Percentiles rank a stretch among this genome's conserved stretches.
These are phyloP conservation scores for Phaffomyces opuntiae DNA, from an alignment of 805 yeast genomes.

Conservation along the genomic window DNA sequence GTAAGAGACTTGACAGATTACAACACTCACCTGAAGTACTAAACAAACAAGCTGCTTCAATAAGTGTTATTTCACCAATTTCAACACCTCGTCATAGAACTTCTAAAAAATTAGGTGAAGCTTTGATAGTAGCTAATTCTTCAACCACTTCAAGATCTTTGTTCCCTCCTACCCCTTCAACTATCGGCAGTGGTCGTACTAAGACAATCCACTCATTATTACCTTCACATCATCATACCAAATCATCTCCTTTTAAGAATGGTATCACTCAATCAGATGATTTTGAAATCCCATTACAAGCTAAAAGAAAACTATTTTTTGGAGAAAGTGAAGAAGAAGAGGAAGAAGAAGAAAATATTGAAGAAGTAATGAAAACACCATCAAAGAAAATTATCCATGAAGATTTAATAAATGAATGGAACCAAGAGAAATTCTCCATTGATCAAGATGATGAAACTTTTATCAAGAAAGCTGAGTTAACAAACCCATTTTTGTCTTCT, in stretches of 20 bases:
- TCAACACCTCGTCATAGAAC: conserved; percentile 20
- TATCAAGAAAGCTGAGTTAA: conserved; percentile 9
- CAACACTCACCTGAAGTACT: conserved; percentile 8
- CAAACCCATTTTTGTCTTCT: conserved; percentile 20
- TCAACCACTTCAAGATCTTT: conserved; percentile 14
- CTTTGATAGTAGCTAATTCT: conserved; percentile 3
- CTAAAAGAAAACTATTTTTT: conserved; percentile 18
- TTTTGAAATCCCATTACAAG: conserved; percentile 1
- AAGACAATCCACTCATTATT: conserved; percentile 5
- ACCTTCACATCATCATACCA: too few species aligned
- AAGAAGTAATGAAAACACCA: conserved; percentile 25
- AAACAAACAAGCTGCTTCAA: conserved; percentile 4
- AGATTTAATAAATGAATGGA: conserved; percentile 28
- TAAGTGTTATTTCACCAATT: conserved; percentile 13
- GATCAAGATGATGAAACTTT: conserved; percentile 16
- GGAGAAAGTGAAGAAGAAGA: conserved; percentile 12
- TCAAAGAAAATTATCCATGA: conserved; percentile 27
- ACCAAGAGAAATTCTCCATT: conserved; percentile 16
- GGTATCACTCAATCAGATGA: too few species aligned
- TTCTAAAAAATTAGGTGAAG: conserved; percentile 12
- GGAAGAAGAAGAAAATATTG: conserved; percentile 10
- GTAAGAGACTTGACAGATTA: conserved; percentile 9
- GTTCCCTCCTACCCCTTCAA: conserved; percentile 26
- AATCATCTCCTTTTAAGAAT: too few species aligned
- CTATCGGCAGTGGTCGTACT: conserved; percentile 22